These are phyloP conservation scores for Claviceps pusilla DNA, from an alignment of 2,329 filamentous ascomycete genomes.

Conservation along the genomic window DNA sequence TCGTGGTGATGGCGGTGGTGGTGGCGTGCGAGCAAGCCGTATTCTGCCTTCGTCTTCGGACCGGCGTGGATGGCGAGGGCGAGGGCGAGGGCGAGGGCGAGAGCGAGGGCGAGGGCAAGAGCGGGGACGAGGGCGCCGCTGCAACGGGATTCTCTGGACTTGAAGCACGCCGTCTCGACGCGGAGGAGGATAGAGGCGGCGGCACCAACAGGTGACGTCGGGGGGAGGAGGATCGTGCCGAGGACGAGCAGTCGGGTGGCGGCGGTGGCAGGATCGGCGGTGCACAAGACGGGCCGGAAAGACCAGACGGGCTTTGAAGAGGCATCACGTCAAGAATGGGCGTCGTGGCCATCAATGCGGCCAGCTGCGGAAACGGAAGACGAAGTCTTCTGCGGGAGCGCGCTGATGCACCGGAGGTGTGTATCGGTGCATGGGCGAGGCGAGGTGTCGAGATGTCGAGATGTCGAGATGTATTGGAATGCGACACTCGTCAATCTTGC, in stretches of 20 bases:
- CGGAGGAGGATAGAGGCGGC: background rate
- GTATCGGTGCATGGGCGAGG: background rate
- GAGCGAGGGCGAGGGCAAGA: background rate
- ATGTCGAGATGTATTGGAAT: too few species aligned
- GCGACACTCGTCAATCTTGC: too few species aligned
- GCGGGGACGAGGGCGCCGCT: background rate
- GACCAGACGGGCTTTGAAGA: background rate
- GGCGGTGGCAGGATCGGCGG: conserved; percentile 4
- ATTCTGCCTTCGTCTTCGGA: background rate
- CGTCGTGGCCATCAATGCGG: background rate
- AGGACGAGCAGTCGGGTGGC: conserved; percentile 5
- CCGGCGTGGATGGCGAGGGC: background rate
- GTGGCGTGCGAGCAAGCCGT: background rate
- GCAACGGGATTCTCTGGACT: background rate
- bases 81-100: background rate
- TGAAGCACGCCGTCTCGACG: background rate
- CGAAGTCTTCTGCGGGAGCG: background rate
- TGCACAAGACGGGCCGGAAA: background rate
- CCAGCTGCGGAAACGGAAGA: background rate
- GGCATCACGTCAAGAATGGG: background rate
- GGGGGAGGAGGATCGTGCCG: conserved; percentile 7
- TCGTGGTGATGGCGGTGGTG: background rate
- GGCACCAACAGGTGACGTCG: conserved; percentile 3
- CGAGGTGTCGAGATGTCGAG: too few species aligned
- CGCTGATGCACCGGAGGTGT: background rate